These are phyloP conservation scores for Trifolium pratense DNA, from an alignment of 306 rosid species.

Conservation along the genomic window DNA sequence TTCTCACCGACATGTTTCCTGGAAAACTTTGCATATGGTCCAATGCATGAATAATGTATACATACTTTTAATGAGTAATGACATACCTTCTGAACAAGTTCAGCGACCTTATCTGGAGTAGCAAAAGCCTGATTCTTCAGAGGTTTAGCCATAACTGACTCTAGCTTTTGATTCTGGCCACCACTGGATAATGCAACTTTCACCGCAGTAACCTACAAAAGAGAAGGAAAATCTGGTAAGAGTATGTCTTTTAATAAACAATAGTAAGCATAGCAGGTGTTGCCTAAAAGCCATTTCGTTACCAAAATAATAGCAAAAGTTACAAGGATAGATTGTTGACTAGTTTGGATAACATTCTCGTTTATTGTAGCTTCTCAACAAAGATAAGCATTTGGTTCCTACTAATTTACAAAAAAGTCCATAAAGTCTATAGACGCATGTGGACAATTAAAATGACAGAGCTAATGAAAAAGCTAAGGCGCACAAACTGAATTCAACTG, in stretches of 20 bases:
- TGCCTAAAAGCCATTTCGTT: slow-evolving; percentile 21
- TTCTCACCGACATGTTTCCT: background rate
- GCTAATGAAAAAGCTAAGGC: slow-evolving; percentile 10
- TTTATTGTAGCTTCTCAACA: slow-evolving; percentile 1
- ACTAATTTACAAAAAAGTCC: background rate
- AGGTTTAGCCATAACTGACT: slow-evolving; percentile 79
- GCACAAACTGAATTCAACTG: background rate
- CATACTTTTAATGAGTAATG: slow-evolving; percentile 17
- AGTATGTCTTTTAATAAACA: background rate
- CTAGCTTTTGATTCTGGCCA: slow-evolving; percentile 74
- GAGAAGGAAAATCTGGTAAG: slow-evolving; percentile 37
- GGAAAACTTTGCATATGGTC: background rate
- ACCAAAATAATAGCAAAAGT: slow-evolving; percentile 14
- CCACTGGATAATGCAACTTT: slow-evolving; percentile 84
- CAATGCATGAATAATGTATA: slow-evolving; percentile 25
- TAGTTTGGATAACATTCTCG: slow-evolving; percentile 3
- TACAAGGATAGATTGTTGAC: background rate
- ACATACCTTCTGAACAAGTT: slow-evolving; percentile 85
- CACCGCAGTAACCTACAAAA: slow-evolving; percentile 86
- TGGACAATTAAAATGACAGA: background rate
- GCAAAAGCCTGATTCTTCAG: slow-evolving; percentile 94
- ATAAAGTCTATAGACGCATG: background rate
- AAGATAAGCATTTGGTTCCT: background rate
- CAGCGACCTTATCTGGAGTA: slow-evolving; percentile 93
- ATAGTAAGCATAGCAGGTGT: slow-evolving; percentile 8